Conservation (phyloP, 768 basidiomycete genomes). For the Auriscalpium microsporum region DNA sequence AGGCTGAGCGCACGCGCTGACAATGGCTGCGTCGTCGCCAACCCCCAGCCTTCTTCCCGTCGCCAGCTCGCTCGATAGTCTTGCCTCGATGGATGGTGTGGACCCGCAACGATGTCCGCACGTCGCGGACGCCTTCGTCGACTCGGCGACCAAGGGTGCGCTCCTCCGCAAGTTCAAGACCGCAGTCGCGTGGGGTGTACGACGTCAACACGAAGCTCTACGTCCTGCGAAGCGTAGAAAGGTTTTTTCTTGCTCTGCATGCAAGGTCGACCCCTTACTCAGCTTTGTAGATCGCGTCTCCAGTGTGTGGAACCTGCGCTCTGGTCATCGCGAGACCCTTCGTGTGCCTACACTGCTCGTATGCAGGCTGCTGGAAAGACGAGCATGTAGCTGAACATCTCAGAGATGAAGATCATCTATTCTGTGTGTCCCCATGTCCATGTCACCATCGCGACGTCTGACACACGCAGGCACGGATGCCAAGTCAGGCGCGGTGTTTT, state of each 20-base stretch:
- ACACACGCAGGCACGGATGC: slow-evolving; percentile 55
- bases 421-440: slow-evolving; percentile 42
- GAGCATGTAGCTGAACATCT: slow-evolving; percentile 55
- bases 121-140: slow-evolving; percentile 29
- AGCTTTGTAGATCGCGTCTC: slow-evolving; percentile 39
- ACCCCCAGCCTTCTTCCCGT: no score
- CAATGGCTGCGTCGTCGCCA: no score
- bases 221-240: slow-evolving; percentile 56
- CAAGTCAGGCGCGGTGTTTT: slow-evolving; percentile 68
- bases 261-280: neutral
- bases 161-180: slow-evolving; percentile 44
- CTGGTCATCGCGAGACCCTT: slow-evolving; percentile 53
- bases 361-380: slow-evolving; percentile 59
- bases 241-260: slow-evolving; percentile 29
- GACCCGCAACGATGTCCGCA: slow-evolving; percentile 30
- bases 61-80: no score
- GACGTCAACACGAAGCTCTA: slow-evolving; percentile 35
- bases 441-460: neutral
- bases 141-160: slow-evolving; percentile 19
- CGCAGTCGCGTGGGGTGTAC: slow-evolving; percentile 47
- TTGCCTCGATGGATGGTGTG: neutral
- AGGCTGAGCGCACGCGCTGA: no score
- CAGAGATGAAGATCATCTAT: slow-evolving; percentile 45
- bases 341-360: slow-evolving; percentile 65
- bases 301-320: slow-evolving; percentile 56